Conservation (phyloP, 768 basidiomycete genomes). For the Amyloporia xantha region DNA sequence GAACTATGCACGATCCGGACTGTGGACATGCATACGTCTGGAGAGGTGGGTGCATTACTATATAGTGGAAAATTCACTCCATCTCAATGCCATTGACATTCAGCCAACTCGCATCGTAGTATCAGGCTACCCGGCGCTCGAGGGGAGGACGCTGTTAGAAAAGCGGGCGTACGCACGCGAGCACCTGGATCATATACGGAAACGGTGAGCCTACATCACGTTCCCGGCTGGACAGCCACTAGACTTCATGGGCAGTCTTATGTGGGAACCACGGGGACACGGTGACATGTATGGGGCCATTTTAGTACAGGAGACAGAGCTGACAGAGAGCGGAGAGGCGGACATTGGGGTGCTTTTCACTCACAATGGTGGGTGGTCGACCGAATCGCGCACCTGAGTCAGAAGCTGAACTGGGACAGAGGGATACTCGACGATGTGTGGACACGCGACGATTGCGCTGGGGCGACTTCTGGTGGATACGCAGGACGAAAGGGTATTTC, state of each 20-base stretch:
- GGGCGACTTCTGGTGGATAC: conserved; percentile 36
- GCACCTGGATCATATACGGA: conserved; percentile 23
- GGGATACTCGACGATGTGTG: conserved; percentile 39
- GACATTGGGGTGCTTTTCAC: conserved; percentile 38
- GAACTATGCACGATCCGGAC: conserved; percentile 18
- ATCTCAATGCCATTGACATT: neutral
- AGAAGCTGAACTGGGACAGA: conserved; percentile 20
- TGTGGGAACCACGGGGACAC: conserved; percentile 35
- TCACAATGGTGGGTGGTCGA: conserved; percentile 35
- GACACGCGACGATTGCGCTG: conserved; percentile 35
- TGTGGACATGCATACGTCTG: conserved; percentile 34
- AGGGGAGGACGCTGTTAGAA: conserved; percentile 29
- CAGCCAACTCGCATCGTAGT: conserved; percentile 35
- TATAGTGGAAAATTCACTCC: no score
- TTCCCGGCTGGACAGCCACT: neutral
- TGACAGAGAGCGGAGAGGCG: conserved; percentile 26
- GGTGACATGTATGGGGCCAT: conserved; percentile 37
- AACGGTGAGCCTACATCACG: conserved; percentile 9
- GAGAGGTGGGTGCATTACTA: conserved; percentile 25
- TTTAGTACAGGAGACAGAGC: conserved; percentile 30
- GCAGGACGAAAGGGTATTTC: conserved; percentile 26
- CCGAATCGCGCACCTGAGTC: neutral
- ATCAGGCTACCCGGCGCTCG: conserved; percentile 27
- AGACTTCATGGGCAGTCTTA: conserved; percentile 21
- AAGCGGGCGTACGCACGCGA: conserved; percentile 27